Conservation (phyloP, 1,139 yeast species). For the Candida smagusa region DNA sequence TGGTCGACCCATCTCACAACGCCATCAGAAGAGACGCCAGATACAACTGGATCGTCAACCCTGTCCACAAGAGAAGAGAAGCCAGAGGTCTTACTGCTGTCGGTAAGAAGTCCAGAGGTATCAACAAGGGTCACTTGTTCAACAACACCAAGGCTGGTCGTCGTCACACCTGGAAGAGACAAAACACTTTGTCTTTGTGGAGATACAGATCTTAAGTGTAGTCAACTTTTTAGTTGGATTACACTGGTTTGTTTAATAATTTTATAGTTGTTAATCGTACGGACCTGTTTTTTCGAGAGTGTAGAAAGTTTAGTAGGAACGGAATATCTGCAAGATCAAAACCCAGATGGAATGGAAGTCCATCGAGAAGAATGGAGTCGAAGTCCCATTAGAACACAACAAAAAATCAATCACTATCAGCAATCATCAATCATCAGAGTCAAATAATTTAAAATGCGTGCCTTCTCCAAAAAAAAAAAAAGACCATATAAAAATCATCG, state of each 20-base stretch:
- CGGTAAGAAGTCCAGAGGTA: conserved; percentile 99
- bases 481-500: conserved; percentile 4
- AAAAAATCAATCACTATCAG: no score
- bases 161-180: conserved; percentile 99
- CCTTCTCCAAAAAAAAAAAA: conserved; percentile 5
- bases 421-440: conserved; percentile 5
- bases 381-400: no score
- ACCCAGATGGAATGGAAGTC: no score
- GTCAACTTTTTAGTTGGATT: conserved; percentile 4
- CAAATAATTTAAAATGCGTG: conserved; percentile 7
- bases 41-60: conserved; percentile 99
- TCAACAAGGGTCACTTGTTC: conserved; percentile 99
- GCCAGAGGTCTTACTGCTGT: conserved; percentile 97
- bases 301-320: neutral
- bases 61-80: conserved; percentile 99
- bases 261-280: conserved; percentile 4
- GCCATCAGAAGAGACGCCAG: conserved; percentile 99
- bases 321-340: conserved; percentile 1
- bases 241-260: conserved; percentile 5
- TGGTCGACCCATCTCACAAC: conserved; percentile 96
- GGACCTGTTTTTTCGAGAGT: neutral
- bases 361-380: no score
- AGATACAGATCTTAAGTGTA: conserved; percentile 89
- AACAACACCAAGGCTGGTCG: conserved; percentile 98
- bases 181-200: conserved; percentile 98